Evolutionary conservation across 2,329 filamentous ascomycete genomes (phyloP), one percentile per base, ranked within the genome.

Genomic region (Sclerotinia trifoliorum): DNA sequence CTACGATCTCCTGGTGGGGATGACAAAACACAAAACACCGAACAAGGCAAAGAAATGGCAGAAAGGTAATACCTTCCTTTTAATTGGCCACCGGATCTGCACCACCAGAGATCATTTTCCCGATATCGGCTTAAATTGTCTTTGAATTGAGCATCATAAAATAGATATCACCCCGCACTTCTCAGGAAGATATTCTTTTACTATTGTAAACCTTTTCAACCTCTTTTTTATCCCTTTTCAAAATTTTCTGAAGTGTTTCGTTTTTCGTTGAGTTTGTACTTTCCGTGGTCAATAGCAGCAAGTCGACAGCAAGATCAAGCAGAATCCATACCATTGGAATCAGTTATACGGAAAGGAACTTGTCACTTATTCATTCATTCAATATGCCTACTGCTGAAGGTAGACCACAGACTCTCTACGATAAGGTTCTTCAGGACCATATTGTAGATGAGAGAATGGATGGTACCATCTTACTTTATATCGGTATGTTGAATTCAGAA

Each of bases 351-450:
- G 17, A 0, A 24, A 32, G 8, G 42, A 48, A 48, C 57, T 61
- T 48, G 52, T 55, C 6, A 4, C n/a, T 55, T n/a, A 15, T n/a
- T n/a, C 48, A 39, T n/a, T 2, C 24, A 19, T 56, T n/a, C 54
- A 60, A 42, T 26, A 68, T 68, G 67, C 67, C 67, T 65, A 66
- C 67, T 65, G 67, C 62, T 17, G 67, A 68, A 58, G 62, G 67
- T 55, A 60, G 67, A 57, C 62, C 67, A 44, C 67, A 68, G 55
- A 97, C 94, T 75, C 86, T 97, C 78, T 98, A 98, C 83, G 94
- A 98, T 86, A 98, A 98, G 88, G 94, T 98, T 81, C 90, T 98
- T 77, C 88, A 92, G 76, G 90, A 90, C 82, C 95, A 99, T 80
- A 90, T 98, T 76, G 94, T 99, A 78, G 92, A 97, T 77, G 91